A percentile compares a stretch with the other conserved stretches of the same genome.
phyloP scores from a whole-genome alignment of 2,329 filamentous ascomycete genomes.

The Sporothrix globosa region DNA sequence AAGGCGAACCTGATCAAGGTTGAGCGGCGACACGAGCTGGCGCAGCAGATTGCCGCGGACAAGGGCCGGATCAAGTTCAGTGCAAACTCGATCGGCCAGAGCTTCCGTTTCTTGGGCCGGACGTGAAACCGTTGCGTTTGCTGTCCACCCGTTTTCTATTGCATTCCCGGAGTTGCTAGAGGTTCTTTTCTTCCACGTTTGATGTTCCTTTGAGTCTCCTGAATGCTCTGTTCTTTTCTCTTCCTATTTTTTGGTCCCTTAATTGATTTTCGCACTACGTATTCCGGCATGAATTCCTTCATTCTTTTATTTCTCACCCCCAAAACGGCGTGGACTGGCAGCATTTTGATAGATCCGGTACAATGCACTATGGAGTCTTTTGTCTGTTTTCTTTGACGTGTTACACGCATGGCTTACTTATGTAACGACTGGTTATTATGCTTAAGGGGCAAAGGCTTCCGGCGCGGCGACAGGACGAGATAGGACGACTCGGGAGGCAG shows the following conservation, averaged over 20 bases:
- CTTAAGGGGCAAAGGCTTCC: too few relatives aligned
- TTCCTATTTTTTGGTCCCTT: background rate
- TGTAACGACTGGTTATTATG: slow-evolving; percentile 7
- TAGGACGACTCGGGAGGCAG: background rate
- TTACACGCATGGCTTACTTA: background rate
- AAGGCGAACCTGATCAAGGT: slow-evolving; percentile 29
- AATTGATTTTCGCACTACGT: background rate
- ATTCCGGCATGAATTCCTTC: background rate
- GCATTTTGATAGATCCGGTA: background rate
- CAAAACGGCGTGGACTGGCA: background rate
- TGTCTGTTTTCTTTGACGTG: background rate
- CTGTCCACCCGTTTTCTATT: background rate
- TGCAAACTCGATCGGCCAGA: slow-evolving; percentile 35
- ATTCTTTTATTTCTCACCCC: background rate
- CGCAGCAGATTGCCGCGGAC: slow-evolving; percentile 28
- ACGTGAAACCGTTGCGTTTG: background rate
- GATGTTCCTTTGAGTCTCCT: background rate
- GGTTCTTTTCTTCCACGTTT: background rate
- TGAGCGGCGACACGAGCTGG: slow-evolving; percentile 31
- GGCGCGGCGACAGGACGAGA: background rate
- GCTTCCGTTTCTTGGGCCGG: slow-evolving; percentile 35
- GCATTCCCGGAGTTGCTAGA: slow-evolving; percentile 8
- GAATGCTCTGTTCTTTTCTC: background rate
- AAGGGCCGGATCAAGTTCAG: slow-evolving; percentile 33
- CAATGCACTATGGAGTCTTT: background rate